A percentile compares a stretch with the other conserved stretches of the same genome.
Conservation (phyloP, 2,329 filamentous ascomycete genomes). For the Apiospora rasikravindrae region DNA sequence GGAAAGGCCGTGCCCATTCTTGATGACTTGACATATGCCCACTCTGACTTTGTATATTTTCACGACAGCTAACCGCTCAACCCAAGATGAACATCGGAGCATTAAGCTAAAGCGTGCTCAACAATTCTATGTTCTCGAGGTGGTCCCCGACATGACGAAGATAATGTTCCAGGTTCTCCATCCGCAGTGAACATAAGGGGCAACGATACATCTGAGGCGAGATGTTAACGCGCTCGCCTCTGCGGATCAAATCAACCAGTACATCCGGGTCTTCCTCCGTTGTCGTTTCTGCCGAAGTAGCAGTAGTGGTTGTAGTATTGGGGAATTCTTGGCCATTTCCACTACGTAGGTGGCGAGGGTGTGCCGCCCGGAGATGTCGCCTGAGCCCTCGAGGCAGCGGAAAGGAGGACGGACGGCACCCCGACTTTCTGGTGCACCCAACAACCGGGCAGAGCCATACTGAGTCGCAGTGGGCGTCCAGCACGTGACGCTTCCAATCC, state of each 20-base stretch:
- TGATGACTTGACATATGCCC: too few species aligned
- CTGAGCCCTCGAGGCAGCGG: neutral
- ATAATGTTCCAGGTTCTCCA: neutral
- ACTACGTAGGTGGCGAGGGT: too few species aligned
- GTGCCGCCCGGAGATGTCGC: neutral
- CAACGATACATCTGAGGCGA: neutral
- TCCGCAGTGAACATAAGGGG: neutral
- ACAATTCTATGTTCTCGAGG: neutral
- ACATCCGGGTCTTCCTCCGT: neutral
- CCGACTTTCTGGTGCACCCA: neutral
- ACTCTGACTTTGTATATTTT: too few species aligned
- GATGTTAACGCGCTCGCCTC: too few species aligned
- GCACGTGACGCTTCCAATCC: slow-evolving; percentile 16
- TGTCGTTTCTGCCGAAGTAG: too few species aligned
- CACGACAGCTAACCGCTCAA: too few species aligned
- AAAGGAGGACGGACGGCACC: neutral
- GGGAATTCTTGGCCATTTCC: too few species aligned
- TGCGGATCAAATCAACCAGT: neutral
- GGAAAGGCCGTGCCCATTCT: too few species aligned
- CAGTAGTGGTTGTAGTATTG: too few species aligned
- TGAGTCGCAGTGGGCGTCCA: neutral
- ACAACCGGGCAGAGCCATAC: neutral
- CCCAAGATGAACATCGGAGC: too few species aligned
- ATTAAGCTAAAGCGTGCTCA: neutral
- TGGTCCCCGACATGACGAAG: neutral